Evolutionary conservation across 148 eudicot genomes (phyloP), one percentile per base, ranked within the genome.

Genomic region (Silene uniflora): DNA sequence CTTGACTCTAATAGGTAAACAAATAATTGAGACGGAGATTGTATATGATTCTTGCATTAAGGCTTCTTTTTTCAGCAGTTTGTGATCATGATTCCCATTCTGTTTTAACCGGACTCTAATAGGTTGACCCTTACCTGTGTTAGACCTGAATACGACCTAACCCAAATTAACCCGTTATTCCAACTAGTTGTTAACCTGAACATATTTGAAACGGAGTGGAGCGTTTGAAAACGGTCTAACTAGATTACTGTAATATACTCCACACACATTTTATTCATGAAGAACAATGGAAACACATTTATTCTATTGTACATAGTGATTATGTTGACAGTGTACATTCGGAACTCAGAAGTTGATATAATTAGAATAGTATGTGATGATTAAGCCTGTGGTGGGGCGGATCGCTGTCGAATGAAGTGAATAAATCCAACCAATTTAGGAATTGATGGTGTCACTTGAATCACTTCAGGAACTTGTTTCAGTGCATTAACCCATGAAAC

Each of bases 401-500:
- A 21, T 22, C 46, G 68, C 17, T 60, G 74, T 0, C 49, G 73
- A n/a, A 79, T 17, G 6, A 39, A 61, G 1, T 23, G 55, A 12
- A 80, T 65, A 46, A 52, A 32, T 17, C 22, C 67, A 21, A 52
- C 27, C 27, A 75, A 2, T 74, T 72, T 80, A 7, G 22, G n/a
- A 47, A 11, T 32, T 35, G 78, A 32, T 10, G 66, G 61, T 10
- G 75, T 39, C 17, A 63, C 71, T 3, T 75, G 54, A 68, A 69
- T 69, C 49, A 75, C 44, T 13, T 29, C 74, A 3, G 82, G 74
- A 12, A 74, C 68, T 35, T 69, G 73, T 19, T 27, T 52, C 27
- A 79, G 63, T 39, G 78, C 78, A 2, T 23, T 27, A 13, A 21
- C 32, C 82, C 78, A 68, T 59, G 78, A 69, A 2, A 39, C 18